Evolutionary conservation across 352 stramenopile species (phyloP), one percentile per base, ranked within the genome.

Genomic region (Pythium volutum): DNA sequence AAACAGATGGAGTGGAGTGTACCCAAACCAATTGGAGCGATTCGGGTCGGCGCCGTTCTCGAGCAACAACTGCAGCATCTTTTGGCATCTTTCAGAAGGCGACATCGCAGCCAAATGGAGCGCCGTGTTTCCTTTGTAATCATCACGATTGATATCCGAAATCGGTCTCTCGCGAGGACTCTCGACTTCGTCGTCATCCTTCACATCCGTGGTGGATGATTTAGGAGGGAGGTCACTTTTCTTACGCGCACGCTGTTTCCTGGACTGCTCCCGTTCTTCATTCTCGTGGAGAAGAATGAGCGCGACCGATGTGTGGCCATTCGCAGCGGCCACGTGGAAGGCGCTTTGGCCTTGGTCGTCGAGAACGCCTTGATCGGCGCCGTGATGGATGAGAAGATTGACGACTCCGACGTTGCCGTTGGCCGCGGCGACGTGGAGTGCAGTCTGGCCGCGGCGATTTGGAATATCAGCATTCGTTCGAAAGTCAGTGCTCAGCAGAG

Each of bases 41-140:
- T 90, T 93, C 11, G 86, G 80, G 54, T 93, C 79, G 1, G 83
- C 79, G 12, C 84, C 84, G 43, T 92, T 93, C 49, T 95, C 84
- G 6, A 95, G 62, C 12, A 95, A 57, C 15, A 95, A 52, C 55
- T 93, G 80, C 20, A 95, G 34, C 77, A 91, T 91, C 46, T 91
- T 89, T 27, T 95, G 80, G 57, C 84, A 91, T 25, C 83, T 79
- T 5, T 90, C 78, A 0, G 77, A 84, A 8, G 85, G 85, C 1
- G 81, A 90, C 81, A 92, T 95, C n/a, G 81, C 86, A 33, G 86
- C 86, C 2, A 92, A 70, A 55, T 95, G 84, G 53, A 95, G 64
- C 3, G 84, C 86, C 3, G 86, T 92, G 62, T 95, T 95, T 22
- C 79, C 81, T 53, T 95, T 95, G 42, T 91, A 58, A 42, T 95